Conservation (phyloP, 2,329 filamentous ascomycete species). For the Alternaria dauci region DNA sequence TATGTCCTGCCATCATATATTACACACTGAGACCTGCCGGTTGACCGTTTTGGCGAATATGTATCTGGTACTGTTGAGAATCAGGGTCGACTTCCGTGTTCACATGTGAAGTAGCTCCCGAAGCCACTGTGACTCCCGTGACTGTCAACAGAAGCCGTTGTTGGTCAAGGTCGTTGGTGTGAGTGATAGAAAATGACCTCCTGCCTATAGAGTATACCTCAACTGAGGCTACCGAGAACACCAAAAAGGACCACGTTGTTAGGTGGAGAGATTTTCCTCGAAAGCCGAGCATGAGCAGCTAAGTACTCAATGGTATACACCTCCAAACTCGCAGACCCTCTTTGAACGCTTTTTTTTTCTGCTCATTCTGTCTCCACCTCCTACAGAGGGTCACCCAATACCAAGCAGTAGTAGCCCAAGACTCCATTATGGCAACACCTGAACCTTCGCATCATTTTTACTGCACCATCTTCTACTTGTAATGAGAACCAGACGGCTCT, state of each 20-base stretch:
- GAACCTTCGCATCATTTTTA: not conserved
- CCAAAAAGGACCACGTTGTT: not conserved
- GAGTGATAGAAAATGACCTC: not conserved
- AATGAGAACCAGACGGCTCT: not conserved
- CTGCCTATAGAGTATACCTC: not conserved
- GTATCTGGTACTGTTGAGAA: conserved; percentile 1
- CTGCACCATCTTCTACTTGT: not conserved
- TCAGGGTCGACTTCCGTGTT: not conserved
- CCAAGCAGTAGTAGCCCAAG: not conserved
- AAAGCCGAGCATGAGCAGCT: not conserved
- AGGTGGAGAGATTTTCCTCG: not conserved
- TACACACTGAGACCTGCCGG: not conserved
- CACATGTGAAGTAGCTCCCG: not conserved
- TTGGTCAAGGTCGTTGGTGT: not conserved
- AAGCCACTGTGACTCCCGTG: not conserved
- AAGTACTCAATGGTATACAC: not conserved
- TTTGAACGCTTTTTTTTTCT: not conserved
- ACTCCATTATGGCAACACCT: not conserved
- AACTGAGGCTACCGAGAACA: not conserved
- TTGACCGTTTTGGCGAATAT: not conserved
- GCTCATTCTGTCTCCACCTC: not conserved
- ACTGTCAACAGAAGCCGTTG: not conserved
- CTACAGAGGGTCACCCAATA: not conserved
- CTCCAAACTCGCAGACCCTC: not conserved
- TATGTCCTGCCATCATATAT: not conserved